These are phyloP conservation scores for Pseudocercospora musae DNA, from an alignment of 2,329 filamentous ascomycete species.

Conservation along the genomic window DNA sequence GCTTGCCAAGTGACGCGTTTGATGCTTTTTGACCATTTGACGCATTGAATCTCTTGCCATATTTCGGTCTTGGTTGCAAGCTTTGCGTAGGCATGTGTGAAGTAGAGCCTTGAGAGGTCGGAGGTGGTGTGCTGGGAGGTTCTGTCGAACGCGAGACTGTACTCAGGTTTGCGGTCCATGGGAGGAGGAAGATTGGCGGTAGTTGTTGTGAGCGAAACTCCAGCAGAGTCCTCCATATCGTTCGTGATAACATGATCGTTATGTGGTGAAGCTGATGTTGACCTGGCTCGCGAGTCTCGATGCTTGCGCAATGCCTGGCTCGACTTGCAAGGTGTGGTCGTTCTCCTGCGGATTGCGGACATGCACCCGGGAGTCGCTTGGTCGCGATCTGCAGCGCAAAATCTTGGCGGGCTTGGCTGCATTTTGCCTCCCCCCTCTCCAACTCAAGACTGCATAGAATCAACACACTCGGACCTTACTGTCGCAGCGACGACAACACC, in stretches of 20 bases:
- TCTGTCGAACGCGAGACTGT: constrained; percentile 31
- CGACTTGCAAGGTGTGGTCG: background rate
- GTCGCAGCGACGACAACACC: constrained; percentile 9
- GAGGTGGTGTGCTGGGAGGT: constrained; percentile 1
- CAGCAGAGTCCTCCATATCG: constrained; percentile 61
- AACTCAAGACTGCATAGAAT: background rate
- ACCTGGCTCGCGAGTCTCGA: background rate
- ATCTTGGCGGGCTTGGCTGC: background rate
- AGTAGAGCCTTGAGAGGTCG: background rate
- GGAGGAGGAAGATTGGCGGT: constrained; percentile 53
- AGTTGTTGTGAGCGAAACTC: constrained; percentile 54
- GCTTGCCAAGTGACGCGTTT: background rate
- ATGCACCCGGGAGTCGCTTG: background rate
- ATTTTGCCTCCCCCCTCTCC: background rate
- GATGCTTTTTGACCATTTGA: background rate
- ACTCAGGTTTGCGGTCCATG: constrained; percentile 48
- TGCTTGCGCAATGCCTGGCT: background rate
- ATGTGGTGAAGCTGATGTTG: background rate
- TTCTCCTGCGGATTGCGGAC: background rate
- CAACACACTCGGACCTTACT: constrained; percentile 1
- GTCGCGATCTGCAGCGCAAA: background rate
- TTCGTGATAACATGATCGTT: constrained; percentile 44
- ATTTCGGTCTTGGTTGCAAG: background rate
- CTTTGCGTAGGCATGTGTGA: background rate
- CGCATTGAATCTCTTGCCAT: background rate